Base-by-base conservation (phyloP, 768 basidiomycete genomes). In the Megacollybia marginata region DNA sequence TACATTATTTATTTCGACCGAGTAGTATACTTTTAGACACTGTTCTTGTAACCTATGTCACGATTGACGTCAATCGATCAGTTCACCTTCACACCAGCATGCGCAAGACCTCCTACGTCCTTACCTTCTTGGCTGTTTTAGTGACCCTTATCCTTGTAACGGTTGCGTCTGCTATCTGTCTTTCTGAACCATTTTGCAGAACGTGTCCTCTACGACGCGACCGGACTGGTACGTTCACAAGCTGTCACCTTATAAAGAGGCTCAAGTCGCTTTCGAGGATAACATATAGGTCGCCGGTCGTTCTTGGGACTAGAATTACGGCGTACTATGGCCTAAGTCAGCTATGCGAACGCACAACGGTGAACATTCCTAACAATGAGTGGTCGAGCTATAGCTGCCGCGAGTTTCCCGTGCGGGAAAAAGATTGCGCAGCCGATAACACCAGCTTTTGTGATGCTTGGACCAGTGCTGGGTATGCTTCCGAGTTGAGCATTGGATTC, bases 381-480 rank as follows among this genome's bases (percentile, higher is more conserved):
- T 67, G 72, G 6, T 71, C 69, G 36, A 66, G 67, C 40, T 80
- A 73, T 56, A 65, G 80, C 44, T 90, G 88, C 54, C 79, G 85
- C 47, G 57, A 65, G 5, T 90, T 89, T 62, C 88, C 88, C 4
- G 64, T 68, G 44, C 71, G 75, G 15, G 76, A 75, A 1, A 61
- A 65, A 16, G 78, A 54, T 1, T 78, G 78, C 52, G 70, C 75
- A 43, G 60, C n/a, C 44, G 20, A 45, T 45, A 19, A 19, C 52
- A 65, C 68, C 33, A 49, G 63, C 0, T 80, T 85, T 59, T 89
- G 87, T 62, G 73, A 76, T 8, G 69, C 74, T 34, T 89, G 88
- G 88, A 76, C 73, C 2, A 85, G 74, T 28, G 88, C 87, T 13
- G 74, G 75, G 1, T 90, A 86, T 60, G 65, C 77, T 44, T 70